phyloP scores from a whole-genome alignment of 768 basidiomycete species.

The Cubamyces sp. region DNA sequence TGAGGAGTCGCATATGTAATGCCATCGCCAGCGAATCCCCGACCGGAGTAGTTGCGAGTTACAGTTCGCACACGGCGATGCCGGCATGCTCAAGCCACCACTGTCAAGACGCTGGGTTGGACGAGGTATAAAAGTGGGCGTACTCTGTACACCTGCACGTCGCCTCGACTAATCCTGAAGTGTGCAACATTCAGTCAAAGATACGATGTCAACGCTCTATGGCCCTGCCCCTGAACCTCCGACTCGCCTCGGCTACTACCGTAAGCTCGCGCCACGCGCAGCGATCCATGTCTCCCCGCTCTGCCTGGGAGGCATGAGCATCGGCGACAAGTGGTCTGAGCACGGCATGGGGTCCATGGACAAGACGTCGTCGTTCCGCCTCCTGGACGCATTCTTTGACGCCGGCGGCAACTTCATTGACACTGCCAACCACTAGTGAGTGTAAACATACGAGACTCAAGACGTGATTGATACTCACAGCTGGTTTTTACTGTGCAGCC shows the following conservation, averaged over 20 bases:
- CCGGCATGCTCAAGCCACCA: no score
- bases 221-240: constrained; percentile 9
- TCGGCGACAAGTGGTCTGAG: constrained; percentile 43
- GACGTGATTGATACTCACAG: no score
- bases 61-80: no score
- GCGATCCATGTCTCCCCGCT: constrained; percentile 50
- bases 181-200: constrained; percentile 8
- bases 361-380: constrained; percentile 43
- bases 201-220: constrained; percentile 24
- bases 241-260: constrained; percentile 36
- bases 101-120: no score
- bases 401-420: constrained; percentile 51
- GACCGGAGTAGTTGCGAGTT: no score
- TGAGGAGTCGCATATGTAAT: no score
- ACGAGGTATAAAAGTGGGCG: no score
- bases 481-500: not conserved
- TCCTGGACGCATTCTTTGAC: constrained; percentile 26
- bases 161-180: no score
- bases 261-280: constrained; percentile 41
- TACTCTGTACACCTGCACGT: no score
- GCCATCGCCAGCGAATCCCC: no score
- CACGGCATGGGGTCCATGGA: constrained; percentile 41
- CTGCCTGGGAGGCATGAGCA: constrained; percentile 49
- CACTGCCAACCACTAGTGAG: constrained; percentile 39
- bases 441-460: no score